These are phyloP conservation scores for Crithidia acanthocephali DNA, from an alignment of 208 protist genomes.

Conservation along the genomic window DNA sequence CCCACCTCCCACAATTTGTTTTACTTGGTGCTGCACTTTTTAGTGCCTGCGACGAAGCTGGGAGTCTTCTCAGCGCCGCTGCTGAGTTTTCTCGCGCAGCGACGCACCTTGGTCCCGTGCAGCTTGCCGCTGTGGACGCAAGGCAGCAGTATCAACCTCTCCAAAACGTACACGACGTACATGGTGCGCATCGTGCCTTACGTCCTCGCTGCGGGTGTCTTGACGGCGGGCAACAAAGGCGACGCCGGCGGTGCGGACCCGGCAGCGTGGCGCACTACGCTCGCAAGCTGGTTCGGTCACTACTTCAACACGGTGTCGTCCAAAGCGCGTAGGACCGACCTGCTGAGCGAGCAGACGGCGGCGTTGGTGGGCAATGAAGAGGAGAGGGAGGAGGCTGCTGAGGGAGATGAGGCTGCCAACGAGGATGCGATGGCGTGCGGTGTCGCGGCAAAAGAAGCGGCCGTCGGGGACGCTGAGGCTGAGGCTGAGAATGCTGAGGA, in stretches of 20 bases:
- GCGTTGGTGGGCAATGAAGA: background rate
- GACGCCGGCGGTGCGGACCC: background rate
- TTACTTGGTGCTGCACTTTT: slow-evolving; percentile 49
- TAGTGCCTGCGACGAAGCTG: slow-evolving; percentile 33
- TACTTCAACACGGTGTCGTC: slow-evolving; percentile 19
- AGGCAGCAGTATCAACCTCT: background rate
- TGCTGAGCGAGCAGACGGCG: background rate
- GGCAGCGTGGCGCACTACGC: slow-evolving; percentile 13
- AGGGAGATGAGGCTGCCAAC: no score
- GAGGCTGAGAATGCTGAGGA: no score
- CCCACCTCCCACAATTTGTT: slow-evolving; percentile 27
- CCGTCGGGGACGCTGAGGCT: no score
- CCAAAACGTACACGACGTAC: slow-evolving; percentile 17
- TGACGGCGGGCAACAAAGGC: slow-evolving; percentile 2
- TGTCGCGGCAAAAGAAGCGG: no score
- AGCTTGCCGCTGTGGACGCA: background rate
- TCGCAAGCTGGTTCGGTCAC: slow-evolving; percentile 17
- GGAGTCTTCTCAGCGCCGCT: slow-evolving; percentile 29
- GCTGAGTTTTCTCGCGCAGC: slow-evolving; percentile 41
- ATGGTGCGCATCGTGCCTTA: slow-evolving; percentile 27
- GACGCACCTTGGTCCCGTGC: slow-evolving; percentile 36
- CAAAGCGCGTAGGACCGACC: background rate
- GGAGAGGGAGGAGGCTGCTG: no score
- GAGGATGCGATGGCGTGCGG: no score
- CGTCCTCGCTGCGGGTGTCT: slow-evolving; percentile 6